A percentile compares a stretch with the other conserved stretches of the same genome.
Evolutionary conservation across 2,329 filamentous ascomycete species (phyloP).

Genomic region (Exophiala spinifera): DNA sequence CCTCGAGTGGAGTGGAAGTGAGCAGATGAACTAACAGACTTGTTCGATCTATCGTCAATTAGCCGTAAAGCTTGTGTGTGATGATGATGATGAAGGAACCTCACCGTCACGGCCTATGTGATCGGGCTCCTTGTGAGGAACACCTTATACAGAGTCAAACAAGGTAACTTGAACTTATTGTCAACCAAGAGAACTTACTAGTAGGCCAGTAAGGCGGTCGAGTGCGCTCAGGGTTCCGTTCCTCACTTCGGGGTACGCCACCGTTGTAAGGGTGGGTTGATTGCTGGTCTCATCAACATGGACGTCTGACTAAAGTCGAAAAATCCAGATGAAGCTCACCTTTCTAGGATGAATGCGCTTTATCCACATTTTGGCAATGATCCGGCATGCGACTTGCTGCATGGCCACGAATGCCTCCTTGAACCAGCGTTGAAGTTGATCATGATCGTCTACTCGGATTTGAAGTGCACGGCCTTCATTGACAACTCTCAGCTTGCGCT

Average conservation of each 20-base stretch:
- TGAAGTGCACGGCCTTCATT: constrained; percentile 24
- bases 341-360: constrained; percentile 48
- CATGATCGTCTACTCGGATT: constrained; percentile 38
- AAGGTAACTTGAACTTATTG: neutral
- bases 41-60: constrained; percentile 27
- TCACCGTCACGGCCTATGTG: constrained; percentile 47
- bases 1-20: constrained; percentile 24
- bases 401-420: constrained; percentile 41
- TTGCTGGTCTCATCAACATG: constrained; percentile 31
- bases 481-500: constrained; percentile 33
- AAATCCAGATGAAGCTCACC: constrained; percentile 1
- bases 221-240: constrained; percentile 43
- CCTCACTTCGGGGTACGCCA: constrained; percentile 39
- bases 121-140: constrained; percentile 49
- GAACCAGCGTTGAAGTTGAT: constrained; percentile 41
- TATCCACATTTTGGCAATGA: constrained; percentile 46
- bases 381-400: constrained; percentile 46
- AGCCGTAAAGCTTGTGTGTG: neutral
- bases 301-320: neutral
- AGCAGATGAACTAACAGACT: constrained; percentile 29
- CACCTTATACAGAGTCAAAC: constrained; percentile 35
- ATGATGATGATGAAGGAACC: constrained; percentile 17
- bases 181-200: constrained; percentile 9
- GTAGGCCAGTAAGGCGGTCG: constrained; percentile 38
- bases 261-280: constrained; percentile 50